A percentile compares a stretch with the other conserved stretches of the same genome.
Evolutionary conservation across 2,329 filamentous ascomycete species (phyloP).

Genomic region (Berkeleyomyces rouxiae): DNA sequence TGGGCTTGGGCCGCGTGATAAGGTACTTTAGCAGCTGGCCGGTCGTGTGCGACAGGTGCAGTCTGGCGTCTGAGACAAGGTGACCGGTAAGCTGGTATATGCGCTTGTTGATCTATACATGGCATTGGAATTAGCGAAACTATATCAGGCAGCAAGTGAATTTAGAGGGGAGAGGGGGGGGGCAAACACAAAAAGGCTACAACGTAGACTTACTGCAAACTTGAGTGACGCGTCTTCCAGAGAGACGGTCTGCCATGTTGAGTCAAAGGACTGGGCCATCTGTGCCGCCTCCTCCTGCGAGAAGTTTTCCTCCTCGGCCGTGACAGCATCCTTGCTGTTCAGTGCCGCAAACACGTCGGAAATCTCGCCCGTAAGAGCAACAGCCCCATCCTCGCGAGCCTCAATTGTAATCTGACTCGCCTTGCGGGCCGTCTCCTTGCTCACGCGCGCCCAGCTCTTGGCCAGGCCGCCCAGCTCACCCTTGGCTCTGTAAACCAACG

Average conservation of each 20-base stretch:
- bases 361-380: constrained; percentile 25
- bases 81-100: constrained; percentile 67
- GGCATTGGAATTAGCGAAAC: constrained; percentile 12
- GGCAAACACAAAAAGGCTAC: too few relatives aligned
- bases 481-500: constrained; percentile 25
- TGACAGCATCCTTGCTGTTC: constrained; percentile 18
- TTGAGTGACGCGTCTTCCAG: constrained; percentile 44
- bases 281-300: constrained; percentile 24
- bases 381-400: constrained; percentile 24
- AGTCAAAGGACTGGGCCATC: constrained; percentile 31
- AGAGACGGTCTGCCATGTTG: constrained; percentile 40
- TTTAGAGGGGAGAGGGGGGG: too few relatives aligned
- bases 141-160: too few relatives aligned
- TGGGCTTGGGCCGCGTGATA: constrained; percentile 35
- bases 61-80: constrained; percentile 52
- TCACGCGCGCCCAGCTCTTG: constrained; percentile 19
- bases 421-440: constrained; percentile 22
- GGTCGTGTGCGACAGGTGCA: constrained; percentile 39
- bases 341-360: constrained; percentile 22
- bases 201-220: constrained; percentile 49
- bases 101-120: constrained; percentile 58
- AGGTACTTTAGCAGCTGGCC: constrained; percentile 38
- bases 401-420: constrained; percentile 24
- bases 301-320: constrained; percentile 16
- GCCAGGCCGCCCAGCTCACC: constrained; percentile 19